A percentile compares a stretch with the other conserved stretches of the same genome.
phyloP scores from a whole-genome alignment of 345 rosid species.

The Gossypium australe region DNA sequence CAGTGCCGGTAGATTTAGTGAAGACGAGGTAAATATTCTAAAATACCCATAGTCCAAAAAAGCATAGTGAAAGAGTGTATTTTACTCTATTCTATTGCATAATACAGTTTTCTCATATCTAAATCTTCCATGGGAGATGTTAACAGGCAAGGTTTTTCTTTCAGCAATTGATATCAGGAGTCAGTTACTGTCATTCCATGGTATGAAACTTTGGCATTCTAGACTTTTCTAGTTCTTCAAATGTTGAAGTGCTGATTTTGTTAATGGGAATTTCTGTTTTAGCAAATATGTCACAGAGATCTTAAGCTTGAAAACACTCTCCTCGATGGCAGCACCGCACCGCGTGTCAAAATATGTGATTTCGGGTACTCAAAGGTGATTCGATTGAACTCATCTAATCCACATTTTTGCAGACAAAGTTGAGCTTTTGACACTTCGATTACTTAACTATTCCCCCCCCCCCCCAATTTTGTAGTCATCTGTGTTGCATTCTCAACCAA shows the following conservation, averaged over 20 bases:
- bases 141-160: conserved; percentile 69
- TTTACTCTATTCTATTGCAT: background rate
- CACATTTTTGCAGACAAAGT: too few relatives aligned
- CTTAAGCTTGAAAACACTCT: conserved; percentile 72
- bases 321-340: conserved; percentile 55
- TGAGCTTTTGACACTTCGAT: too few relatives aligned
- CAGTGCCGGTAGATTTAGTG: conserved; percentile 60
- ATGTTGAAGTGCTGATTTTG: background rate
- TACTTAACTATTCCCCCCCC: background rate
- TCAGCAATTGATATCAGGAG: conserved; percentile 69
- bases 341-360: conserved; percentile 62
- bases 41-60: too few relatives aligned
- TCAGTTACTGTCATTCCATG: conserved; percentile 64
- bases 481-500: conserved; percentile 74
- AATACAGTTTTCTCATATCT: background rate
- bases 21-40: conserved; percentile 42
- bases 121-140: background rate
- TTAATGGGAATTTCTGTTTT: background rate
- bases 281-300: conserved; percentile 68
- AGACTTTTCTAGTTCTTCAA: too few relatives aligned
- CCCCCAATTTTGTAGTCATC: conserved; percentile 29
- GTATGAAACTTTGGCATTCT: conserved; percentile 25
- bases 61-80: background rate
- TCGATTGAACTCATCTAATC: background rate
- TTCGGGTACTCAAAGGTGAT: conserved; percentile 63